Evolutionary conservation across 345 rosid species (phyloP).

Genomic region (Tarenaya hassleriana): DNA sequence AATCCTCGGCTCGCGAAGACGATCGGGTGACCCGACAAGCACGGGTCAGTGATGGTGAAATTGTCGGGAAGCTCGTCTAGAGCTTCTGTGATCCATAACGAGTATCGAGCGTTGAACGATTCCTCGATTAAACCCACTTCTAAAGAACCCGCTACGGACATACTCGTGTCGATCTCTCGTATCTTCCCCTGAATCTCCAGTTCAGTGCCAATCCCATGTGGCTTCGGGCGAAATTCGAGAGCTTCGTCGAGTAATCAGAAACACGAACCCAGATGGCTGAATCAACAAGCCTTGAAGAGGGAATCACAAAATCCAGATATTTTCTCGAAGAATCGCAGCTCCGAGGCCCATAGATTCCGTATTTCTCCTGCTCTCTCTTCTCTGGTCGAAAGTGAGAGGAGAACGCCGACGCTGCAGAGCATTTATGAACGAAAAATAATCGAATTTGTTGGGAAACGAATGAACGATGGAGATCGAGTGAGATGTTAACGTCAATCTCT

Average conservation of each 20-base stretch:
- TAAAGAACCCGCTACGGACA: constrained; percentile 46
- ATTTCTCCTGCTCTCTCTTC: not conserved
- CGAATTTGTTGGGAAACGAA: constrained; percentile 11
- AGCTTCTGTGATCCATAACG: constrained; percentile 48
- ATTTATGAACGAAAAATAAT: no score
- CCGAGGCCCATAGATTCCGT: not conserved
- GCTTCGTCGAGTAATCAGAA: constrained; percentile 10
- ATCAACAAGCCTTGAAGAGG: not conserved
- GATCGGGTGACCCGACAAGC: constrained; percentile 76
- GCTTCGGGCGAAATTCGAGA: constrained; percentile 20
- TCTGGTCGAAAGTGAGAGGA: not conserved
- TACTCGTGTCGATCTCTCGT: constrained; percentile 28
- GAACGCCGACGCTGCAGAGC: not conserved
- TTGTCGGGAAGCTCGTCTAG: constrained; percentile 67
- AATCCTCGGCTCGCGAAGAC: constrained; percentile 80
- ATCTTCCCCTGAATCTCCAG: constrained; percentile 24
- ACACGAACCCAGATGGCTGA: constrained; percentile 8
- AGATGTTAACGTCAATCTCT: constrained; percentile 27
- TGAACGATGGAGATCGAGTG: constrained; percentile 22
- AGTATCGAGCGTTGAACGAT: constrained; percentile 46
- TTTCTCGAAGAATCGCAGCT: not conserved
- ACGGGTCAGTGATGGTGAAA: constrained; percentile 89
- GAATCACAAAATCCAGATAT: constrained; percentile 7
- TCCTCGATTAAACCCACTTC: constrained; percentile 44
- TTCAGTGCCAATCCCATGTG: constrained; percentile 64